Conservation (phyloP, 305 asterid genomes). For the Fraxinus xanthoxyloides region DNA sequence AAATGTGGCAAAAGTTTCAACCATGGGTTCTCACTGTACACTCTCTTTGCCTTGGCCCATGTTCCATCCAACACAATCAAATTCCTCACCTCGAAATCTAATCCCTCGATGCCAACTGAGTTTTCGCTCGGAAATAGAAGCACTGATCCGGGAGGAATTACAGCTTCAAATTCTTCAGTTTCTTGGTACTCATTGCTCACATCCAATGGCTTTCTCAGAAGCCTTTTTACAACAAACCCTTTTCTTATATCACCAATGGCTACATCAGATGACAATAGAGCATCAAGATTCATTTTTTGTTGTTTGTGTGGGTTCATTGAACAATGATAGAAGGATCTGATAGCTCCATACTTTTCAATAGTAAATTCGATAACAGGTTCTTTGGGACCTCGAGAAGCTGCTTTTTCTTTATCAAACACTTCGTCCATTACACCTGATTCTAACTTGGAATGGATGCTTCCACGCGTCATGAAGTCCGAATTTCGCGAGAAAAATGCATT, state of each 20-base stretch:
- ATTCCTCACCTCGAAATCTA: constrained; percentile 60
- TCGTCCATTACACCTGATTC: neutral
- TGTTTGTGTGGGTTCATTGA: constrained; percentile 6
- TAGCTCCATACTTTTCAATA: constrained; percentile 49
- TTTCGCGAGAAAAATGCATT: neutral
- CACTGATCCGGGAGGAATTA: constrained; percentile 62
- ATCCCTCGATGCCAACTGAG: constrained; percentile 42
- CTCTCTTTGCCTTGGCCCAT: constrained; percentile 90
- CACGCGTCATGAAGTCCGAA: neutral
- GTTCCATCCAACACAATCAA: constrained; percentile 86
- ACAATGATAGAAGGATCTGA: constrained; percentile 22
- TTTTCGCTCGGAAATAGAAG: constrained; percentile 75
- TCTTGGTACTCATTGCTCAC: constrained; percentile 36
- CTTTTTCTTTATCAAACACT: neutral
- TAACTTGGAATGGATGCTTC: neutral
- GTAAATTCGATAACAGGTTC: constrained; percentile 29
- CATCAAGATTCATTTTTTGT: constrained; percentile 34
- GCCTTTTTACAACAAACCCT: constrained; percentile 60
- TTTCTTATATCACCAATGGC: constrained; percentile 30
- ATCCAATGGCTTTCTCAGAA: constrained; percentile 31
- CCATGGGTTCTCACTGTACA: constrained; percentile 94
- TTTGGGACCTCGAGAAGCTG: constrained; percentile 15
- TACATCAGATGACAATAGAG: constrained; percentile 27
- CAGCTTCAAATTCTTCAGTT: constrained; percentile 53
- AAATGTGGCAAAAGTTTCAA: constrained; percentile 70